Evolutionary conservation across 805 yeast genomes (phyloP), one percentile per base, ranked within the genome.

Genomic region (Lipomyces kockii): DNA sequence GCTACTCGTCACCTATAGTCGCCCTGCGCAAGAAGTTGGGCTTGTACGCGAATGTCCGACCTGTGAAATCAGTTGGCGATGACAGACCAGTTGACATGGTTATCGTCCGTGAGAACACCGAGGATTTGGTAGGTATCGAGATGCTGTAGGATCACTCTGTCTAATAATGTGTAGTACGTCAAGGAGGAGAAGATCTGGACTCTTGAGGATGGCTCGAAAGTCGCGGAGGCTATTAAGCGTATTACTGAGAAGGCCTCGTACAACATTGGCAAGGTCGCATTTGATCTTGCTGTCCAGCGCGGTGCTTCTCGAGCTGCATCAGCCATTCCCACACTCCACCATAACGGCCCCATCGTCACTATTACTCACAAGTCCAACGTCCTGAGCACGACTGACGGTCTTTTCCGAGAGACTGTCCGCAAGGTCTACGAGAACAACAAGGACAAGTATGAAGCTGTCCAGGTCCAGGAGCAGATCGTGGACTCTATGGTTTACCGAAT

Each of bases 401-500:
- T 95, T 74, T 95, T 95, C 88, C 88, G 99, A 78, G 98, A 95
- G 83, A 86, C 95, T 52, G 84, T 89, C 75, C 84, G 84, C 74
- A 80, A 81, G 68, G 86, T 87, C 58, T 89, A 86, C 78, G 85
- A 82, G 61, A 68, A 73, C 64, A 82, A 84, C 71, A 82, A 85
- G 66, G 87, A 82, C 51, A 81, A 83, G 74, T 93, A 85, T 79
- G 77, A 85, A 11, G 73, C 74, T 62, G 83, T 95, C 66, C 84
- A 82, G 58, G 85, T 91, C 80, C 90, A 90, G 78, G 98, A 95
- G 83, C 99, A 95, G 83, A 94, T 95, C 79, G 98, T 95, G 58
- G 99, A 95, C 83, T 93, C 98, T 14, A 95, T 95, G 99, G 99
- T 95, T 66, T 95, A 95, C 87, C 87, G 97, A 80, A 87, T 95